Conservation (phyloP, 805 yeast genomes). For the Hanseniaspora guilliermondii region DNA sequence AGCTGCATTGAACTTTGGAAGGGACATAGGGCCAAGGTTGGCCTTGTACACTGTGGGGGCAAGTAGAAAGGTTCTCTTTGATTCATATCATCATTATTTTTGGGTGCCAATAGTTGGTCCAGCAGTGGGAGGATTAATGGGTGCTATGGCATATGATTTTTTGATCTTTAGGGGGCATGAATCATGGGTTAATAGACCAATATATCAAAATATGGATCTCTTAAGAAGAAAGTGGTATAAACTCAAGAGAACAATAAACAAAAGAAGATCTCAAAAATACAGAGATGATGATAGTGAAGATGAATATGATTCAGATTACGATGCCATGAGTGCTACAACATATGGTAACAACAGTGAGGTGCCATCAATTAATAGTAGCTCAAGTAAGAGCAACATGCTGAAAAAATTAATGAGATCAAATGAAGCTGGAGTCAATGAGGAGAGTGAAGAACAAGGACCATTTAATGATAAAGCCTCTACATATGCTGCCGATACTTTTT, state of each 20-base stretch:
- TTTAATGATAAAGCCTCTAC: neutral
- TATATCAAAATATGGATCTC: conserved; percentile 20
- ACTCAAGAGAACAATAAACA: conserved; percentile 21
- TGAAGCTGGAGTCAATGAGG: neutral
- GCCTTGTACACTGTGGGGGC: conserved; percentile 39
- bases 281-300: conserved; percentile 20
- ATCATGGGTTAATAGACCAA: conserved; percentile 39
- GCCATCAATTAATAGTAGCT: neutral
- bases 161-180: conserved; percentile 41
- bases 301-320: conserved; percentile 8
- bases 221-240: conserved; percentile 23
- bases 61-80: conserved; percentile 31
- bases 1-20: conserved; percentile 41
- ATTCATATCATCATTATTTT: conserved; percentile 33
- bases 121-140: conserved; percentile 35
- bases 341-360: neutral
- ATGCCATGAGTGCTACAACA: neutral
- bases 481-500: neutral
- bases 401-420: neutral
- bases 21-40: conserved; percentile 45
- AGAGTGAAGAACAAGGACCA: neutral
- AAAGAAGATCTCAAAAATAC: conserved; percentile 15
- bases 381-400: neutral
- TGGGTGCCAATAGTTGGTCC: conserved; percentile 48
- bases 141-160: conserved; percentile 41